Percentiles rank a stretch among this genome's conserved stretches.
Evolutionary conservation across 2,329 filamentous ascomycete species (phyloP).

Genomic region (Ophiostoma australiae): DNA sequence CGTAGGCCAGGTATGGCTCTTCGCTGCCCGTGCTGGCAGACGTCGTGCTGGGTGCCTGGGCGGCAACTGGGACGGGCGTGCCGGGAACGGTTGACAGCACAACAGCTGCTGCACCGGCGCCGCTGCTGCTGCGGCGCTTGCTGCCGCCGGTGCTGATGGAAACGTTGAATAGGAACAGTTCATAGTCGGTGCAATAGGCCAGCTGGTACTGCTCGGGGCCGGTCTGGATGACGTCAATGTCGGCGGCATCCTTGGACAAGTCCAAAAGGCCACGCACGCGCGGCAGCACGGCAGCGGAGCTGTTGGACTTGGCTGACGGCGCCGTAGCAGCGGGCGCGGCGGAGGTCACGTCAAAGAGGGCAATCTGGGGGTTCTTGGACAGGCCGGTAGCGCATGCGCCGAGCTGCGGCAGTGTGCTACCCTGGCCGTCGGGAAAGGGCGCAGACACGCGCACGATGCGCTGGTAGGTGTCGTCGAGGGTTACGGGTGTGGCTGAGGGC

Average conservation of each 20-base stretch:
- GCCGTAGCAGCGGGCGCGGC: constrained; percentile 1
- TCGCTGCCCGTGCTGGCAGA: constrained; percentile 34
- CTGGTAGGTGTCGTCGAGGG: constrained; percentile 50
- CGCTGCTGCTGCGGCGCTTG: neutral
- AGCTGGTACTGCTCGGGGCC: constrained; percentile 62
- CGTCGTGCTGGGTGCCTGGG: neutral
- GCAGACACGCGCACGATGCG: constrained; percentile 51
- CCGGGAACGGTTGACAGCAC: neutral
- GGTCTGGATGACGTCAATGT: constrained; percentile 64
- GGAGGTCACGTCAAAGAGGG: constrained; percentile 65
- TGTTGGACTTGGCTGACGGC: neutral
- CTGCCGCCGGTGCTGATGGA: constrained; percentile 39
- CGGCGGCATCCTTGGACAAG: constrained; percentile 55
- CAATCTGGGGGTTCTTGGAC: constrained; percentile 67
- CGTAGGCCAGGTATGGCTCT: constrained; percentile 50
- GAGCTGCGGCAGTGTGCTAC: constrained; percentile 48
- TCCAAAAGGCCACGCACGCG: constrained; percentile 48
- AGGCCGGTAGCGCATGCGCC: constrained; percentile 76
- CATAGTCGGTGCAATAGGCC: constrained; percentile 71
- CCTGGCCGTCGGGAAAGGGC: constrained; percentile 44
- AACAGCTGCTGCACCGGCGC: neutral
- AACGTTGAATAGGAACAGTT: constrained; percentile 63
- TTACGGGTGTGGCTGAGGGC: neutral
- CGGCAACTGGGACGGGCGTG: neutral
- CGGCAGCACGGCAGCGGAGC: constrained; percentile 31